Conservation (phyloP, 371 early-diverging fungal genomes). For the Dichotomocladium elegans region DNA sequence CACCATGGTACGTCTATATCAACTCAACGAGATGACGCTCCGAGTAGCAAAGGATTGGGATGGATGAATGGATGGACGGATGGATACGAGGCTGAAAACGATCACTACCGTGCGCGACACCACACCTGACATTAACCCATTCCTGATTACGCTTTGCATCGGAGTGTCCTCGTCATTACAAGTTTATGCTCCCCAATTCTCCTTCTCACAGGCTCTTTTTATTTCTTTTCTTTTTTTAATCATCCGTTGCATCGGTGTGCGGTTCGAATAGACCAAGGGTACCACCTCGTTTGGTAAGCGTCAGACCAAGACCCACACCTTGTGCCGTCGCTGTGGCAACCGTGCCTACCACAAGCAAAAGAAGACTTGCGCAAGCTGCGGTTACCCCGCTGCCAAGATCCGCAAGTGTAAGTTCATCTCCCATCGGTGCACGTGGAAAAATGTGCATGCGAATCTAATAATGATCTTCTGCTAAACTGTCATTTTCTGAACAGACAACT, state of each 20-base stretch:
- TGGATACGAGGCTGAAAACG: constrained; percentile 1
- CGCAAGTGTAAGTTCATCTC: constrained; percentile 76
- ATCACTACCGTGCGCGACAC: background rate
- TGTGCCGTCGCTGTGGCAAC: constrained; percentile 98
- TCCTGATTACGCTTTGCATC: too few species aligned
- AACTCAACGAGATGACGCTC: background rate
- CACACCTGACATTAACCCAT: background rate
- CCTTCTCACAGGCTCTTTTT: background rate
- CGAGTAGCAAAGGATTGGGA: background rate
- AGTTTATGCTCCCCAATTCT: background rate
- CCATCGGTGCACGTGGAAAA: background rate
- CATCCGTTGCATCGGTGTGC: background rate
- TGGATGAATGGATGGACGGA: constrained; percentile 12
- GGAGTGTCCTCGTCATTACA: too few species aligned
- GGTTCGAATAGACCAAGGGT: constrained; percentile 89
- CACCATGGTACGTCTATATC: background rate
- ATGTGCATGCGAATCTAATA: too few species aligned
- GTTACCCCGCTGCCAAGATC: constrained; percentile 98
- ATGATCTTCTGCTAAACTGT: background rate
- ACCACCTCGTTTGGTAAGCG: constrained; percentile 99
- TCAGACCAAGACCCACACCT: constrained; percentile 98
- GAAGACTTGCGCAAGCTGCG: constrained; percentile 99
- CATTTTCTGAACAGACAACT: constrained; percentile 65
- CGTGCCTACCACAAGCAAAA: constrained; percentile 99
- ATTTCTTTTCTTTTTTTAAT: background rate